Evolutionary conservation across 768 basidiomycete genomes (phyloP), one percentile per base, ranked within the genome.

Genomic region (Boletus rubescentipes): DNA sequence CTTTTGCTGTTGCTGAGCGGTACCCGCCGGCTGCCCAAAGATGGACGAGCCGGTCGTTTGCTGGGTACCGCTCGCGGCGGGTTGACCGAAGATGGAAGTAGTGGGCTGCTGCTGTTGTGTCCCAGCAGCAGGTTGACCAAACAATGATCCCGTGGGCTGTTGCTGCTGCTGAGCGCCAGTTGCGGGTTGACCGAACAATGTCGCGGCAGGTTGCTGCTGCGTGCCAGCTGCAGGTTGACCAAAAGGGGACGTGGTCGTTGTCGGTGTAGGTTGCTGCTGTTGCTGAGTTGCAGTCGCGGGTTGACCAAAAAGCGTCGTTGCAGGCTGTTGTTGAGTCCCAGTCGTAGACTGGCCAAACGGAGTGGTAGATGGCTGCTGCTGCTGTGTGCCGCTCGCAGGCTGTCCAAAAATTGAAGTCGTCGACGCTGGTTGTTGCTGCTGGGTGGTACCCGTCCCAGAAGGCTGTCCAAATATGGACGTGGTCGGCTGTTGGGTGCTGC

Each of bases 11-110:
- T 66, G 70, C 31, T 63, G 63, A 49, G 55, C 18, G 10, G 42
- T 29, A 46, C 62, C 49, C 49, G 58, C 59, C 16, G 67, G 58
- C 49, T 76, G 73, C 9, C 78, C 75, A 59, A 81, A 79, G 18
- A 78, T 45, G 1, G 73, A 66, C 2, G 63, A 56, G 14, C 64
- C 48, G 1, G 61, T 53, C 46, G 49, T 23, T 36, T 71, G 70
- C 26, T 73, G 76, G 41, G 55, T 71, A 16, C 61, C 59, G n/a
- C 58, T 50, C 31, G 69, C 51, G 3, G 72, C 40, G 2, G 55
- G 59, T 31, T 66, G 65, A n/a, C 67, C 58, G 30, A 65, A 63
- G 12, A 76, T 48, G 8, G 74, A 67, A 0, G 61, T 54, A 7
- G 63, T 32, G 1, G 62, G 41, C 48, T 70, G 72, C 29, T 72